phyloP scores from a whole-genome alignment of 2,329 filamentous ascomycete species.

The Paracamarosporium sp. region DNA sequence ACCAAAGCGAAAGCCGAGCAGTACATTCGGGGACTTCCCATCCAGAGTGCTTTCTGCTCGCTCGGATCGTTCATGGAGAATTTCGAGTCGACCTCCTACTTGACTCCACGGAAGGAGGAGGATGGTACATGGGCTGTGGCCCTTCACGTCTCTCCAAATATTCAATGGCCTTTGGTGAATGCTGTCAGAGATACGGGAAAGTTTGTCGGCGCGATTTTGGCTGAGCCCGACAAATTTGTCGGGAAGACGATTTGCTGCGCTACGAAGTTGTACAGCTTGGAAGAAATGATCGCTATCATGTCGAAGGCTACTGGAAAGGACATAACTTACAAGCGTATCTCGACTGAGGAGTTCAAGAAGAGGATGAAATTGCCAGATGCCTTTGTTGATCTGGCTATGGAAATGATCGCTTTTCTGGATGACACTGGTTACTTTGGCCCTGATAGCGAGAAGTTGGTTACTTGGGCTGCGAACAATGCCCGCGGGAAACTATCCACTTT shows the following conservation, averaged over 20 bases:
- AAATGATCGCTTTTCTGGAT: conserved; percentile 28
- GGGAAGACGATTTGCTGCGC: conserved; percentile 53
- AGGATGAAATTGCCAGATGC: conserved; percentile 5
- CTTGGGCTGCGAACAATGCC: conserved; percentile 35
- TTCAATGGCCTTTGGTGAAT: conserved; percentile 50
- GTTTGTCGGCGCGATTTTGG: conserved; percentile 46
- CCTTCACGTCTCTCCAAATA: conserved; percentile 11
- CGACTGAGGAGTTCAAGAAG: conserved; percentile 16
- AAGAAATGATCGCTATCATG: conserved; percentile 50
- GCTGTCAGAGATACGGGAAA: conserved; percentile 52
- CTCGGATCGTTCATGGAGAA: conserved; percentile 21
- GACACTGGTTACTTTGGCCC: conserved; percentile 47
- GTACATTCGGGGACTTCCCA: conserved; percentile 56
- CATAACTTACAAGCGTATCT: conserved; percentile 18
- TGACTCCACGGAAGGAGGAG: conserved; percentile 36
- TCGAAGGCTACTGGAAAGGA: conserved; percentile 46
- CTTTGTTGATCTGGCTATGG: conserved; percentile 17
- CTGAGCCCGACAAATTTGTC: conserved; percentile 49
- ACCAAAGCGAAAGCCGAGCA: conserved; percentile 55
- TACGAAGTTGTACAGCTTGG: conserved; percentile 43
- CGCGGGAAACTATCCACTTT: conserved; percentile 43
- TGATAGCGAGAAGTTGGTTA: conserved; percentile 36
- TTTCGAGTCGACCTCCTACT: conserved; percentile 18
- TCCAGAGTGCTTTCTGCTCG: conserved; percentile 22
- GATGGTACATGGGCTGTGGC: conserved; percentile 38